Base-by-base conservation (phyloP, 1,284 basidiomycete genomes). In the Ganoderma multipileum region DNA sequence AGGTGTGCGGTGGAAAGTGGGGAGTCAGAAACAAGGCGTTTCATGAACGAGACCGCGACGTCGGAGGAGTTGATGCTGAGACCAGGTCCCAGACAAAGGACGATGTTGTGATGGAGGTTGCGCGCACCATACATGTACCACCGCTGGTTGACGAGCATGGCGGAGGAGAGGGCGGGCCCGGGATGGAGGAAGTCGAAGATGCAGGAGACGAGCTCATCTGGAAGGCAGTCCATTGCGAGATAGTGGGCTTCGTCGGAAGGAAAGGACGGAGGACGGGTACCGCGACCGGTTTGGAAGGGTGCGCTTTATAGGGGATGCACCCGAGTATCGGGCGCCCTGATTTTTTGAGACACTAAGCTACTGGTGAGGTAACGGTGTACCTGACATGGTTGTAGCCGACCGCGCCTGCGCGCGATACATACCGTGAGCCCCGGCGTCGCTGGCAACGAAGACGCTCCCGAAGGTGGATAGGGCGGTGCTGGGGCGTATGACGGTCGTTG, bases 111-210 rank as follows among this genome's bases (percentile, higher is more conserved):
- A 62, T 76, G 73, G 26, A 75, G 72, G 54, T 71, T 64, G 39
- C 70, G 70, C 8, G 72, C 70, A 26, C 73, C 75, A 39, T 71
- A 59, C 63, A 65, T 63, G 65, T 73, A 73, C 73, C 72, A 76
- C 20, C 63, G 64, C 18, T 54, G 42, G 62, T 66, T 69, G 61
- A 71, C 71, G 33, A 71, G 63, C 73, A 76, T 76, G 5, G 67
- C 66, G 26, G 58, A 23, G 39, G 70, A 64, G 7, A 73, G 67
- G 8, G 64, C 62, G 41, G 50, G 61, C 2, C 65, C 65, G 14
- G 64, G 60, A 5, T 66, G 67, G 60, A 74, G 18, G 41, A 64
- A 64, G 61, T 68, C 63, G 57, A 74, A 73, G 50, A 74, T 64
- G 50, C 69, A 67, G 6, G 67, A 68, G 61, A 74, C 63, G 58